Evolutionary conservation across 2,329 filamentous ascomycete species (phyloP), one percentile per base, ranked within the genome.

Genomic region (Fusarium coffeatum): DNA sequence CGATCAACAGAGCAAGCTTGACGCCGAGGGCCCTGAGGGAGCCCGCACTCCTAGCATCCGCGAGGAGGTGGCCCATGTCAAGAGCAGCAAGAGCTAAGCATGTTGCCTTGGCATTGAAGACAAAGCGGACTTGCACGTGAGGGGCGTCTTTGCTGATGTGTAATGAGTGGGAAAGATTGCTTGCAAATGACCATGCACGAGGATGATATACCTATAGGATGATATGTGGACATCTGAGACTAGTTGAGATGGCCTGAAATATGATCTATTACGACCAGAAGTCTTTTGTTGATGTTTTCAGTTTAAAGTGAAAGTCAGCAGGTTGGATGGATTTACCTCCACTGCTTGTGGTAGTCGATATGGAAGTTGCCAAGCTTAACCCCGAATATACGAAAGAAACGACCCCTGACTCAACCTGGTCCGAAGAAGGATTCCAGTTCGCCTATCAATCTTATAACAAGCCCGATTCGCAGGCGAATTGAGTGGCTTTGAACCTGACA

Each of bases 1-100:
- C 6, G 85, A 88, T 64, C 37, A 66, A 27, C 67, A 55, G 28
- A 77, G 77, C 71, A 68, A 77, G 64, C 57, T 76, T 8, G 75
- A 80, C 13, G 71, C 75, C 9, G 78, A 80, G 69, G 76, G 80
- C 64, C 70, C 76, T 2, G 78, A 78, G 70, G 58, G 59, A 18
- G 76, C 60, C 41, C 72, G 64, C n/a, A 51, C 64, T 12, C 61
- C 68, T 25, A 78, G 74, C 50, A 74, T 77, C 53, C 72, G 72
- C 20, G 76, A 77, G 64, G 70, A 74, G 63, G 64, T 58, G 32
- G 55, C 48, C n/a, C 56, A 65, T 41, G 68, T 45, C 32, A 76
- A 74, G 65, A 53, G 51, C 16, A 30, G 25, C 40, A 66, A 55
- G 62, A 47, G 43, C 47, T 34, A 66, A 50, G 41, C 20, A 23